phyloP scores from a whole-genome alignment of 2,329 filamentous ascomycete genomes.

The Laburnicola sp. region DNA sequence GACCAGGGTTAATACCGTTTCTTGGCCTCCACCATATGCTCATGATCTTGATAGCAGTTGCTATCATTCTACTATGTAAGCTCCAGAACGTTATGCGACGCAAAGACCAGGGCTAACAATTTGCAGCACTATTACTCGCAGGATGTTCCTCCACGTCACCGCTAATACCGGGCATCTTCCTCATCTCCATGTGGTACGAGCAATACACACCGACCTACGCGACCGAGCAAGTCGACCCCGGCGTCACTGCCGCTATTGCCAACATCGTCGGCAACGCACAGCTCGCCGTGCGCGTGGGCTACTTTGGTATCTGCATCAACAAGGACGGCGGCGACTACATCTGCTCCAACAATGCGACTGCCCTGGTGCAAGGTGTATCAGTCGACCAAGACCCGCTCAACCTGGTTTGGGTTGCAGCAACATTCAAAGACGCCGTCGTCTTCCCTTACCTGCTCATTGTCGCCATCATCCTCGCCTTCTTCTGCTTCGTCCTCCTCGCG shows the following conservation, averaged over 20 bases:
- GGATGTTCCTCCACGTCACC: conserved; percentile 97
- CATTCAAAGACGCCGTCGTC: conserved; percentile 98
- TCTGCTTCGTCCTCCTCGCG: conserved; percentile 90
- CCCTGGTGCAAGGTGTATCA: conserved; percentile 83
- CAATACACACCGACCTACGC: conserved; percentile 79
- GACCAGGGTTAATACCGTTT: conserved; percentile 60
- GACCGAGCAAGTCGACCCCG: conserved; percentile 87
- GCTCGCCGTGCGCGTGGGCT: conserved; percentile 90
- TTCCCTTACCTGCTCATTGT: conserved; percentile 99
- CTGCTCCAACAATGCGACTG: conserved; percentile 95
- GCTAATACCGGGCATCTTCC: conserved; percentile 91
- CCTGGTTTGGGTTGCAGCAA: conserved; percentile 92
- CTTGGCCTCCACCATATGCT: conserved; percentile 80
- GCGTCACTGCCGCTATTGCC: conserved; percentile 78
- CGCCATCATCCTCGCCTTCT: conserved; percentile 94
- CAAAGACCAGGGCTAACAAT: conserved; percentile 25
- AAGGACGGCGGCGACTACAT: conserved; percentile 88
- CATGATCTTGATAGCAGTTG: conserved; percentile 93
- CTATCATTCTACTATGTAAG: conserved; percentile 94
- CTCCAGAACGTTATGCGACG: conserved; percentile 9
- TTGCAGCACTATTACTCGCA: conserved; percentile 80
- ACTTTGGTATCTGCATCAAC: conserved; percentile 97
- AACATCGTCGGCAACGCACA: conserved; percentile 86
- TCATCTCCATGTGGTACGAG: conserved; percentile 97
- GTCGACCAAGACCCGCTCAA: conserved; percentile 96